Evolutionary conservation across 2,329 filamentous ascomycete species (phyloP).

Genomic region (Xylariaceae sp.): DNA sequence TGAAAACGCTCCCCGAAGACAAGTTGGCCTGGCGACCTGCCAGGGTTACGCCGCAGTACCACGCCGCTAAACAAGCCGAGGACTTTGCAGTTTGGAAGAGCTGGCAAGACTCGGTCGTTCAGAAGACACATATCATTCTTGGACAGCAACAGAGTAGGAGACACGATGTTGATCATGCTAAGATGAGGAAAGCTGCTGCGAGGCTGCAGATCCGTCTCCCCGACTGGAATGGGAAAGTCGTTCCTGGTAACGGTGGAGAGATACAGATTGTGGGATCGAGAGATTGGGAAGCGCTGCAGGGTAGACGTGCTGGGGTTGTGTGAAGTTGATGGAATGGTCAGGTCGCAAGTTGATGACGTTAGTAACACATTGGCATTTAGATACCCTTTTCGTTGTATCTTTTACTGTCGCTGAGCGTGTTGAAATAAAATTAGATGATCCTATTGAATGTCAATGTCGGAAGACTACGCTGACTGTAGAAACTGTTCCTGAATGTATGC

Average conservation of each 20-base stretch:
- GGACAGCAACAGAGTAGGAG: conserved; percentile 17
- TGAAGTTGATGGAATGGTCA: too few relatives aligned
- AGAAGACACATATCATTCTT: conserved; percentile 42
- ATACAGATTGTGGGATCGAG: conserved; percentile 51
- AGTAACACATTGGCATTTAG: too few relatives aligned
- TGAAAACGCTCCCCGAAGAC: conserved; percentile 54
- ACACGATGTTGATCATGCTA: conserved; percentile 25
- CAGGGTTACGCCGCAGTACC: conserved; percentile 60
- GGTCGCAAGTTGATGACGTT: too few relatives aligned
- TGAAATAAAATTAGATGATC: too few relatives aligned
- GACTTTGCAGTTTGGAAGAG: conserved; percentile 59
- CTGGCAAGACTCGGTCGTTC: conserved; percentile 53
- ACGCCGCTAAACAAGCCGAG: conserved; percentile 61
- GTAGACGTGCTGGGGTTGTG: conserved; percentile 28
- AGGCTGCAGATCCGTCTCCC: conserved; percentile 49
- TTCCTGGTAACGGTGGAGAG: conserved; percentile 33
- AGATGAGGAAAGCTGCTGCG: conserved; percentile 38
- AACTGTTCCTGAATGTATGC: too few relatives aligned
- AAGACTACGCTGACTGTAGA: too few relatives aligned
- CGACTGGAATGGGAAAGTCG: conserved; percentile 41
- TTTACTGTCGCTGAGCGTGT: too few relatives aligned
- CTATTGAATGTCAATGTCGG: too few relatives aligned
- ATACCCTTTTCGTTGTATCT: too few relatives aligned
- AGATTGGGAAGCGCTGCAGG: conserved; percentile 55
- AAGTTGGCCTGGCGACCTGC: conserved; percentile 64